A percentile compares a stretch with the other conserved stretches of the same genome.
phyloP scores from a whole-genome alignment of 2,329 filamentous ascomycete species.

The Aspergillus pseudoviridinutans region DNA sequence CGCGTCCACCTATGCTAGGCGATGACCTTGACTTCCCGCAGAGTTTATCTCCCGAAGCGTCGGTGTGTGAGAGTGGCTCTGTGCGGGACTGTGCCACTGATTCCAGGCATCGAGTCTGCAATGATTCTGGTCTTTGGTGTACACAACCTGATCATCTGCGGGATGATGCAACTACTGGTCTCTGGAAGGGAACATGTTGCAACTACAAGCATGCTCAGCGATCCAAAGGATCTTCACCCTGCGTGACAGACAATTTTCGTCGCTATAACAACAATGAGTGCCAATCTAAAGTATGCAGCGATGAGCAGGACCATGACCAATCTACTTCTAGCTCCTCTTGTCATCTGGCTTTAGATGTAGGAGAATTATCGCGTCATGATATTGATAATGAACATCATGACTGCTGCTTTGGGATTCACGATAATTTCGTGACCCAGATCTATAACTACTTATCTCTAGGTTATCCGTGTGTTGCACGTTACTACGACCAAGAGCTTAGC shows the following conservation, averaged over 20 bases:
- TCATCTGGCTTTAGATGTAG: neutral
- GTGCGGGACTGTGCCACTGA: constrained; percentile 50
- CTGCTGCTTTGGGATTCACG: constrained; percentile 66
- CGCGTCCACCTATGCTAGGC: constrained; percentile 82
- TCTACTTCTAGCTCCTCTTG: neutral
- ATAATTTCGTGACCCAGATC: constrained; percentile 86
- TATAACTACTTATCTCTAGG: constrained; percentile 95
- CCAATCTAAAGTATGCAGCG: neutral
- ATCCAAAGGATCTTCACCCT: constrained; percentile 10
- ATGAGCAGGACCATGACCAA: neutral
- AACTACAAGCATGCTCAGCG: constrained; percentile 11
- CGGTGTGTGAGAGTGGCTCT: constrained; percentile 77
- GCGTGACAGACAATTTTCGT: constrained; percentile 24
- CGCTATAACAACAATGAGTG: neutral
- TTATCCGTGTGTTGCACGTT: constrained; percentile 78
- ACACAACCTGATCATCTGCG: constrained; percentile 58
- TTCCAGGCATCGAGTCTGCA: constrained; percentile 46
- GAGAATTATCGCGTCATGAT: constrained; percentile 16
- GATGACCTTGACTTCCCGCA: constrained; percentile 73
- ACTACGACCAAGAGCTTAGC: constrained; percentile 79
- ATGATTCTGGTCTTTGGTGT: constrained; percentile 67
- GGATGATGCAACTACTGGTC: constrained; percentile 33
- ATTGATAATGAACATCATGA: constrained; percentile 36
- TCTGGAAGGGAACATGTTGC: constrained; percentile 42
- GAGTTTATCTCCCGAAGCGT: constrained; percentile 78